Conservation (phyloP, 306 rosid genomes). For the Abrus precatorius region DNA sequence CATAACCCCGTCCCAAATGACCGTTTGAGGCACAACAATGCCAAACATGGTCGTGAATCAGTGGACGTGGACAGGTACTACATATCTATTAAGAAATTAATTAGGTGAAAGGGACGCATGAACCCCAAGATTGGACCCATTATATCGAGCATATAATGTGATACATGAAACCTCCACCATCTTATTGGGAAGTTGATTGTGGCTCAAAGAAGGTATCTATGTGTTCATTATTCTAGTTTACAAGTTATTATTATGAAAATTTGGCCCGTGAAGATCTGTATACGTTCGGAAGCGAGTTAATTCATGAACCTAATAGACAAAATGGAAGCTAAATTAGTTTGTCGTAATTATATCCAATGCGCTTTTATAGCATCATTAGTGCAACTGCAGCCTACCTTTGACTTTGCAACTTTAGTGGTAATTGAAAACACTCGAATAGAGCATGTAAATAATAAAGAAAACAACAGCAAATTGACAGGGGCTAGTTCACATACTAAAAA, state of each 20-base stretch:
- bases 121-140: neutral
- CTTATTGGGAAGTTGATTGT: neutral
- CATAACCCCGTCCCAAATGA: constrained; percentile 42
- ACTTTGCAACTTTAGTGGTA: neutral
- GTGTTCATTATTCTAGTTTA: neutral
- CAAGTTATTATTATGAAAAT: neutral
- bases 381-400: constrained; percentile 36
- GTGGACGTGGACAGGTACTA: neutral
- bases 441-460: neutral
- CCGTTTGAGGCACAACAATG: constrained; percentile 54
- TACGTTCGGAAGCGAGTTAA: neutral
- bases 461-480: neutral
- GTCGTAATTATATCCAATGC: neutral
- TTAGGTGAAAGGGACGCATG: neutral
- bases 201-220: neutral
- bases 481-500: neutral
- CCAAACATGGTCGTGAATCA: constrained; percentile 24
- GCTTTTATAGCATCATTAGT: neutral
- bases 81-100: neutral
- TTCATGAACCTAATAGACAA: neutral
- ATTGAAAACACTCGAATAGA: constrained; percentile 6
- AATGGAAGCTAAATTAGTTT: neutral
- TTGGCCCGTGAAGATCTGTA: neutral
- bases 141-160: neutral
- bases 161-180: neutral